A percentile compares a stretch with the other conserved stretches of the same genome.
Conservation (phyloP, 768 basidiomycete genomes). For the Clavaria fumosa region DNA sequence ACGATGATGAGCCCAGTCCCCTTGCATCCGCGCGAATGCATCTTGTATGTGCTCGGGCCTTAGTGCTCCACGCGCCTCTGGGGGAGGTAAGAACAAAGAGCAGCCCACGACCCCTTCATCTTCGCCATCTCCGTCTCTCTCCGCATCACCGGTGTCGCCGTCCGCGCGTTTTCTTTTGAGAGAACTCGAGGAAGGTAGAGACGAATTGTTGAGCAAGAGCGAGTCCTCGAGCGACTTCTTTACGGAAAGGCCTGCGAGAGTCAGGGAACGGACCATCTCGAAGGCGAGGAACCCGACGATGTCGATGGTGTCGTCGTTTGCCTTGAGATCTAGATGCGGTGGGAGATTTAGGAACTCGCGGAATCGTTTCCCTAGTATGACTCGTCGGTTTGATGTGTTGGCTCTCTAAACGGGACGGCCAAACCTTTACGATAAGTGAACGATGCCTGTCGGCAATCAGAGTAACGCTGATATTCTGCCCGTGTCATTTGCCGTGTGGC, state of each 20-base stretch:
- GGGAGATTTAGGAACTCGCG: slow-evolving; percentile 88
- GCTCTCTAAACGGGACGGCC: no score
- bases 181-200: slow-evolving; percentile 41
- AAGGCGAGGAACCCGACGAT: slow-evolving; percentile 95
- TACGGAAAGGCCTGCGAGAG: slow-evolving; percentile 73
- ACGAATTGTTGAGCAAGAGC: slow-evolving; percentile 39
- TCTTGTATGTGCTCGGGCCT: slow-evolving; percentile 81
- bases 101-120: slow-evolving; percentile 46
- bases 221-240: slow-evolving; percentile 68
- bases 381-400: no score
- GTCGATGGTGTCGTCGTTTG: slow-evolving; percentile 89
- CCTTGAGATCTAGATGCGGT: slow-evolving; percentile 70
- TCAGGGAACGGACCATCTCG: slow-evolving; percentile 91
- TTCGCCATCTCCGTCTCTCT: slow-evolving; percentile 44
- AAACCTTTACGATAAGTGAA: slow-evolving; percentile 94
- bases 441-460: slow-evolving; percentile 90
- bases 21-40: slow-evolving; percentile 82
- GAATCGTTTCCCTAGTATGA: slow-evolving; percentile 69
- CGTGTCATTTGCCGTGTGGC: slow-evolving; percentile 91
- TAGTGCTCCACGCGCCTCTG: slow-evolving; percentile 65
- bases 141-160: slow-evolving; percentile 35
- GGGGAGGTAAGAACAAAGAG: slow-evolving; percentile 67
- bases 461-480: slow-evolving; percentile 94
- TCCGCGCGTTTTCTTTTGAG: slow-evolving; percentile 53
- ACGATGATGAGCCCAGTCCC: slow-evolving; percentile 66